Conservation (phyloP, 1,284 basidiomycete genomes). For the Tilletia horrida region DNA sequence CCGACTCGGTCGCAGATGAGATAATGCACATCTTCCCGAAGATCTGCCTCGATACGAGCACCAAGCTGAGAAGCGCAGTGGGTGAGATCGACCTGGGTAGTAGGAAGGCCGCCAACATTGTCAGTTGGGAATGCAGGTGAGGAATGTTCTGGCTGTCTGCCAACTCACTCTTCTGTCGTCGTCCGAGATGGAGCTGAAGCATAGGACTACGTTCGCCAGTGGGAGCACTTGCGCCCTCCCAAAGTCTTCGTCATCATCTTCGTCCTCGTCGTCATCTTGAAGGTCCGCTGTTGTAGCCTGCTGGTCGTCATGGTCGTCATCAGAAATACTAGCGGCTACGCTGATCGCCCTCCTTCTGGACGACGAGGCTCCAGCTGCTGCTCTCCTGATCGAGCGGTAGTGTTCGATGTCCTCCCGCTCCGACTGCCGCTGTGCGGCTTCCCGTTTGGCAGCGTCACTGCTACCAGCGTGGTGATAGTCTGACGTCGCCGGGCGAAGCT, state of each 20-base stretch:
- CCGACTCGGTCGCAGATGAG: constrained; percentile 68
- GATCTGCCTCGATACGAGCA: constrained; percentile 64
- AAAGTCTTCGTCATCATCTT: constrained; percentile 27
- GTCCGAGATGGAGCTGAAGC: constrained; percentile 22
- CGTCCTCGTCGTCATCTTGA: constrained; percentile 40
- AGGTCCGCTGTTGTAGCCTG: background rate
- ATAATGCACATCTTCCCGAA: constrained; percentile 77
- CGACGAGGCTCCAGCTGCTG: background rate
- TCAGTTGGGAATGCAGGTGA: background rate
- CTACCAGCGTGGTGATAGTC: background rate
- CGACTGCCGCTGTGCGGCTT: background rate
- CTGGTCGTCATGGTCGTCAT: constrained; percentile 14
- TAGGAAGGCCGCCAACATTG: constrained; percentile 57
- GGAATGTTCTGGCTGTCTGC: too few species aligned
- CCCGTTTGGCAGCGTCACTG: background rate
- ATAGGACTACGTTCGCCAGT: constrained; percentile 17
- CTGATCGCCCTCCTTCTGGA: too few species aligned
- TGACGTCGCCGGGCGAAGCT: constrained; percentile 40
- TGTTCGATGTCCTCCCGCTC: constrained; percentile 15
- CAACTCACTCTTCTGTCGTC: constrained; percentile 11
- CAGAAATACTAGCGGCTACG: background rate
- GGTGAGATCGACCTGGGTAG: constrained; percentile 64
- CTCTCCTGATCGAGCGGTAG: constrained; percentile 5
- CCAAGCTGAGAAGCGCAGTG: constrained; percentile 73
- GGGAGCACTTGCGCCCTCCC: constrained; percentile 7